phyloP scores from a whole-genome alignment of 768 basidiomycete species.

The Panaeolus cyanescens region DNA sequence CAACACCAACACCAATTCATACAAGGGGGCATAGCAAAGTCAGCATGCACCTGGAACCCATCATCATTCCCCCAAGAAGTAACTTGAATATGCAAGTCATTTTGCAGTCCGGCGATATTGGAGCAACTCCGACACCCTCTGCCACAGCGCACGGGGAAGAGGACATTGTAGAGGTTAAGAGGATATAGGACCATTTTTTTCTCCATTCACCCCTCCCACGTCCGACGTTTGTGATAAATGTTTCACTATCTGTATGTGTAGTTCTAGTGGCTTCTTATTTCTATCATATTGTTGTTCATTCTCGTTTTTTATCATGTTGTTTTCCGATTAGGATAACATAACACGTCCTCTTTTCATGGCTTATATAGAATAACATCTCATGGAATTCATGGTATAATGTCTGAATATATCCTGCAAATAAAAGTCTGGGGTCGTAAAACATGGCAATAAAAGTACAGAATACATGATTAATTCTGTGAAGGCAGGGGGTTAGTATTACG shows the following conservation, averaged over 20 bases:
- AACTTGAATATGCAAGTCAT: conserved; percentile 25
- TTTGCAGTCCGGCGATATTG: conserved; percentile 12
- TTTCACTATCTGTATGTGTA: neutral
- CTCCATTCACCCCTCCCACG: neutral
- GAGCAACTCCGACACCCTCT: neutral
- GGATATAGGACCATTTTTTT: conserved; percentile 22
- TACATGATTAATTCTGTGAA: conserved; percentile 13
- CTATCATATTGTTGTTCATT: neutral
- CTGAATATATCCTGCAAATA: conserved; percentile 6
- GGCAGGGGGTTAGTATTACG: neutral
- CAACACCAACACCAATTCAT: conserved; percentile 33
- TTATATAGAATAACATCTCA: neutral
- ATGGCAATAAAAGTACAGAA: conserved; percentile 12
- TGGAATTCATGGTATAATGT: neutral
- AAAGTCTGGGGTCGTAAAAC: neutral
- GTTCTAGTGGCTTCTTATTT: neutral
- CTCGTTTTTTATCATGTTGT: neutral
- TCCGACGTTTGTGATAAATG: neutral
- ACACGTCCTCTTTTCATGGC: conserved; percentile 1
- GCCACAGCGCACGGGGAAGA: conserved; percentile 17
- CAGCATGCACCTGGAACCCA: conserved; percentile 35
- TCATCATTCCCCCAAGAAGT: conserved; percentile 29
- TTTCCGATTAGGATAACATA: neutral
- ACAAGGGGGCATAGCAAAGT: conserved; percentile 20
- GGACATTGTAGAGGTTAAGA: conserved; percentile 35